These are phyloP conservation scores for Fusarium chuoi DNA, from an alignment of 2,329 filamentous ascomycete genomes.

Conservation along the genomic window DNA sequence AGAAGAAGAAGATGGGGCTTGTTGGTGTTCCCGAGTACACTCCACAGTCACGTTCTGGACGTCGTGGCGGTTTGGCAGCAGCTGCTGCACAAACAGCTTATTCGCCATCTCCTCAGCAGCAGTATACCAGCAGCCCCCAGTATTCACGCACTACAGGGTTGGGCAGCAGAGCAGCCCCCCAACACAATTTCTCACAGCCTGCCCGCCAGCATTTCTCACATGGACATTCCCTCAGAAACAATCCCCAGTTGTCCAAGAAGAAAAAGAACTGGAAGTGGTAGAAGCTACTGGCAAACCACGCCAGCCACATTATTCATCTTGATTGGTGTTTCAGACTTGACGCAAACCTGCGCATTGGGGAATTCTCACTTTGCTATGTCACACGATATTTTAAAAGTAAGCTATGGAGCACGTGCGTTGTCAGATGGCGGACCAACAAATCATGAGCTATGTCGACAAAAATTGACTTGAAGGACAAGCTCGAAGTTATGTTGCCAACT, in stretches of 20 bases:
- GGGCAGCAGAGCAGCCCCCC: background rate
- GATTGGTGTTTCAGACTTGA: background rate
- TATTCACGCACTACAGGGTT: background rate
- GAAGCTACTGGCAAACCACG: too few species aligned
- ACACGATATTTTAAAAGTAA: background rate
- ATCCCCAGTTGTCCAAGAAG: too few species aligned
- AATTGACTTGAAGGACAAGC: fast-evolving
- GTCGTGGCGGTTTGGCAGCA: too few species aligned
- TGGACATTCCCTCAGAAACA: background rate
- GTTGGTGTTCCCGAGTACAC: background rate
- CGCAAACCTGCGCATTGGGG: background rate
- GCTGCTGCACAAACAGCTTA: background rate
- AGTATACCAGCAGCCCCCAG: too few species aligned
- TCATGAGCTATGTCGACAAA: background rate
- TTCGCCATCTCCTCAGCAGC: background rate
- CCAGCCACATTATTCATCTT: fast-evolving
- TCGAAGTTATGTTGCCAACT: background rate
- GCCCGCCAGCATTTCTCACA: background rate
- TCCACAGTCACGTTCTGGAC: too few species aligned
- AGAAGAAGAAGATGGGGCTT: background rate
- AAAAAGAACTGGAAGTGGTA: too few species aligned
- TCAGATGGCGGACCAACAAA: background rate
- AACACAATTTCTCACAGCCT: background rate
- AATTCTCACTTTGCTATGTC: background rate
- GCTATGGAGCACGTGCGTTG: fast-evolving